These are phyloP conservation scores for Schizosaccharomyces octosporus DNA, from an alignment of 805 yeast species.

Conservation along the genomic window DNA sequence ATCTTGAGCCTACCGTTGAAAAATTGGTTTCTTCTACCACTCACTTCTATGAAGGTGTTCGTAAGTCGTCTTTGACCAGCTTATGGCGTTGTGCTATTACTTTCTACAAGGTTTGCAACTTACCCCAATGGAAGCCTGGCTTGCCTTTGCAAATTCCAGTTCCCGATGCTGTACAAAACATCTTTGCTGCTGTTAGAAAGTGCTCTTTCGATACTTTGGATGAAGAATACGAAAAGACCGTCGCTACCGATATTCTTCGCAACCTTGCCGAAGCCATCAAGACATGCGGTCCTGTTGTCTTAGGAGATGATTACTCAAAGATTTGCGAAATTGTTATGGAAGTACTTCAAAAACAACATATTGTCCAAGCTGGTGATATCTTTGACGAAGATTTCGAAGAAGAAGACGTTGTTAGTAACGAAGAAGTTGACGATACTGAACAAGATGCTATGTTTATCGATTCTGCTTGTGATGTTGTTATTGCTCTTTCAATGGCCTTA, in stretches of 20 bases:
- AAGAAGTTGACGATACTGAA: conserved; percentile 17
- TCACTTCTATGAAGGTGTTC: conserved; percentile 64
- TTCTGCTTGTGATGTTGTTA: conserved; percentile 64
- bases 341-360: conserved; percentile 58
- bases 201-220: conserved; percentile 36
- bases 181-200: conserved; percentile 43
- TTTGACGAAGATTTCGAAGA: conserved; percentile 22
- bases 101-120: conserved; percentile 18
- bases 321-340: conserved; percentile 48
- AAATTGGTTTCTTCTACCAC: conserved; percentile 47
- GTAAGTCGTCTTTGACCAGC: conserved; percentile 61
- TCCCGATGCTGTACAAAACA: conserved; percentile 11
- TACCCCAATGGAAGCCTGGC: conserved; percentile 15
- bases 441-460: conserved; percentile 50
- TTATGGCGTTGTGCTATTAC: conserved; percentile 38
- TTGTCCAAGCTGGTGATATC: conserved; percentile 59
- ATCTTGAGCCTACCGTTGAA: conserved; percentile 40
- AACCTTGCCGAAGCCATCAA: conserved; percentile 41
- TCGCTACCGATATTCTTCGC: conserved; percentile 55
- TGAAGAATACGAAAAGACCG: conserved; percentile 58
- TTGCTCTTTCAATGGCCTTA: conserved; percentile 48
- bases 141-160: conserved; percentile 10
- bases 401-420: conserved; percentile 31
- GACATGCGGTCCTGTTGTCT: conserved; percentile 44
- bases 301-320: conserved; percentile 35